phyloP scores from a whole-genome alignment of 2,329 filamentous ascomycete species.

The Zymoseptoria passerinii region DNA sequence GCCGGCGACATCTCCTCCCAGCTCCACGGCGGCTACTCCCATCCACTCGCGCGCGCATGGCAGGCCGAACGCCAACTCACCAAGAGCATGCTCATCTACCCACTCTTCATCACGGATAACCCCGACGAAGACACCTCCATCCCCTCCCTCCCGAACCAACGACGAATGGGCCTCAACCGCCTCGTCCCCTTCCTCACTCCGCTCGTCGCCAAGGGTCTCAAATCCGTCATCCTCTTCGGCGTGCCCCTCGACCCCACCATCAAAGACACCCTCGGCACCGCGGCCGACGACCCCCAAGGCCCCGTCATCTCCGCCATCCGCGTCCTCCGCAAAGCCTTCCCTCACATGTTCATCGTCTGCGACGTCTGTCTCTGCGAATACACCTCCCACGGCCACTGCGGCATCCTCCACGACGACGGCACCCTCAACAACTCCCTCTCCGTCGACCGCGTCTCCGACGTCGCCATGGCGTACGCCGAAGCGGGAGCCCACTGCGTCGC shows the following conservation, averaged over 20 bases:
- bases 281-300: constrained; percentile 85
- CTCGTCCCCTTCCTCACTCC: constrained; percentile 77
- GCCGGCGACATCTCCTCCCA: constrained; percentile 45
- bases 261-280: constrained; percentile 86
- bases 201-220: constrained; percentile 79
- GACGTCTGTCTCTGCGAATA: constrained; percentile 99
- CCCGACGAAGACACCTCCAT: constrained; percentile 88
- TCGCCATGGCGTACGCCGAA: constrained; percentile 94
- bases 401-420: constrained; percentile 87
- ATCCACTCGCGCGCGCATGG: constrained; percentile 44
- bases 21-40: constrained; percentile 45
- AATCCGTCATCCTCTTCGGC: constrained; percentile 91
- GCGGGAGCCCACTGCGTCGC: constrained; percentile 95
- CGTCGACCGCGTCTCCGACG: constrained; percentile 89
- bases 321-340: constrained; percentile 75
- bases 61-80: constrained; percentile 46
- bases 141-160: constrained; percentile 81
- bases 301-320: constrained; percentile 85
- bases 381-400: constrained; percentile 94
- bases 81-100: constrained; percentile 93
- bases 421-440: constrained; percentile 87
- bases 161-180: constrained; percentile 79
- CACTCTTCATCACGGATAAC: constrained; percentile 89
- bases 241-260: constrained; percentile 72
- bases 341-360: constrained; percentile 79